A percentile compares a stretch with the other conserved stretches of the same genome.
Conservation (phyloP, 176 grass and related monocot species). For the Aegilops sharonensis region DNA sequence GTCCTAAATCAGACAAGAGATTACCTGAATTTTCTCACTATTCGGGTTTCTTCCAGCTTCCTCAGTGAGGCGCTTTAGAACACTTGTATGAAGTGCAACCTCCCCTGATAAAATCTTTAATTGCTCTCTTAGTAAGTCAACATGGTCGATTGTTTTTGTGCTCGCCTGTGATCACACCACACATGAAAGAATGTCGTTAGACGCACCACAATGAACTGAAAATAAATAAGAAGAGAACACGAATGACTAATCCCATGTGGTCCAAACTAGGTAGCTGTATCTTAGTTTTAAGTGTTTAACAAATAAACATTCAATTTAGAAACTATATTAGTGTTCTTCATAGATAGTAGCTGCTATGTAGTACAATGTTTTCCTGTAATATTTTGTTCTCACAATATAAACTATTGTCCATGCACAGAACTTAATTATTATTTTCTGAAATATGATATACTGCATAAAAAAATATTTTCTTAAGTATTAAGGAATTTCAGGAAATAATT, state of each 20-base stretch:
- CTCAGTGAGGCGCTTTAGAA: conserved; percentile 76
- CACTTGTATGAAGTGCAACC: conserved; percentile 89
- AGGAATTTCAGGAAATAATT: background rate
- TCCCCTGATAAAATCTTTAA: conserved; percentile 96
- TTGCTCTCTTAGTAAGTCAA: conserved; percentile 93
- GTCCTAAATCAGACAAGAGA: conserved; percentile 14
- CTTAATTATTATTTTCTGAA: conserved; percentile 11
- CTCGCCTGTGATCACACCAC: conserved; percentile 55
- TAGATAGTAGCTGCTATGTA: background rate
- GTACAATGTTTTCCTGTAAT: background rate
- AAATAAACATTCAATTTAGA: background rate
- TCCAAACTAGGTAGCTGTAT: conserved; percentile 1
- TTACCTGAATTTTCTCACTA: conserved; percentile 87
- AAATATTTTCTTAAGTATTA: background rate
- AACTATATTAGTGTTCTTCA: background rate
- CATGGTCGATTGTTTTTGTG: conserved; percentile 87
- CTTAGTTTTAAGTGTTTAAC: background rate
- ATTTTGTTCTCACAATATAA: background rate
- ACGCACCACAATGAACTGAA: background rate
- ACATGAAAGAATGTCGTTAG: conserved; percentile 28
- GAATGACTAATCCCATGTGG: background rate
- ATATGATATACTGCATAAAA: background rate
- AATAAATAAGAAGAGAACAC: conserved; percentile 13
- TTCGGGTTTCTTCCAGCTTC: conserved; percentile 73
- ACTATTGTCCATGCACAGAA: background rate